A percentile compares a stretch with the other conserved stretches of the same genome.
Conservation (phyloP, 164 flowering plant species). For the Piper longum region DNA sequence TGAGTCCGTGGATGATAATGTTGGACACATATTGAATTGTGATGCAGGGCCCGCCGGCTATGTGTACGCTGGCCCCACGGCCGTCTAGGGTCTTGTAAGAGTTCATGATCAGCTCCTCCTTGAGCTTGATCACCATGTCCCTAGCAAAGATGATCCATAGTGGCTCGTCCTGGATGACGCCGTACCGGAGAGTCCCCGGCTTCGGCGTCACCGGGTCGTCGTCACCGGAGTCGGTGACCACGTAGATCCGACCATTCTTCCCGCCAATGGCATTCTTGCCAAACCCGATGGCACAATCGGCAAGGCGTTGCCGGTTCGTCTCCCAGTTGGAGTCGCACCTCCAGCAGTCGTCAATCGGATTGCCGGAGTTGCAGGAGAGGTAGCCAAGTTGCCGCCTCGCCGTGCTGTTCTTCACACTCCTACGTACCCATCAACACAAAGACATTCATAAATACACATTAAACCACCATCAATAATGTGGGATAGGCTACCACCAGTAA, state of each 20-base stretch:
- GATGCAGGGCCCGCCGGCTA: constrained; percentile 82
- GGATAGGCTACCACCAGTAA: neutral
- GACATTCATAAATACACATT: neutral
- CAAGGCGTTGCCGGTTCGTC: constrained; percentile 49
- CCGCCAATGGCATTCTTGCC: constrained; percentile 78
- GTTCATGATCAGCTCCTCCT: constrained; percentile 60
- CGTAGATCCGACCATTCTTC: constrained; percentile 46
- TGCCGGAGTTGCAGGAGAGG: constrained; percentile 59
- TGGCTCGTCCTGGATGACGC: constrained; percentile 48
- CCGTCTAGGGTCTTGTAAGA: constrained; percentile 75
- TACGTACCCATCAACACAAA: constrained; percentile 8
- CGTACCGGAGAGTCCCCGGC: constrained; percentile 51
- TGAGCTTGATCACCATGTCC: constrained; percentile 58
- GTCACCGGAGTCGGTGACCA: constrained; percentile 48
- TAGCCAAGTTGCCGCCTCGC: constrained; percentile 41
- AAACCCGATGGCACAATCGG: constrained; percentile 71
- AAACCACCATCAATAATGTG: neutral
- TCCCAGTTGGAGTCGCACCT: constrained; percentile 64
- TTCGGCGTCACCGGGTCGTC: constrained; percentile 57
- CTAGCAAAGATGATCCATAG: constrained; percentile 59
- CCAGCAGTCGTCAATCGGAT: constrained; percentile 87
- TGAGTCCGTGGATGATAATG: constrained; percentile 60
- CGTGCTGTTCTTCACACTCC: constrained; percentile 31
- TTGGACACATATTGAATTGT: constrained; percentile 57
- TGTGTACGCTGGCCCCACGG: constrained; percentile 62